Base-by-base conservation (phyloP, 2,329 filamentous ascomycete species). In the Sporothrix mexicana region DNA sequence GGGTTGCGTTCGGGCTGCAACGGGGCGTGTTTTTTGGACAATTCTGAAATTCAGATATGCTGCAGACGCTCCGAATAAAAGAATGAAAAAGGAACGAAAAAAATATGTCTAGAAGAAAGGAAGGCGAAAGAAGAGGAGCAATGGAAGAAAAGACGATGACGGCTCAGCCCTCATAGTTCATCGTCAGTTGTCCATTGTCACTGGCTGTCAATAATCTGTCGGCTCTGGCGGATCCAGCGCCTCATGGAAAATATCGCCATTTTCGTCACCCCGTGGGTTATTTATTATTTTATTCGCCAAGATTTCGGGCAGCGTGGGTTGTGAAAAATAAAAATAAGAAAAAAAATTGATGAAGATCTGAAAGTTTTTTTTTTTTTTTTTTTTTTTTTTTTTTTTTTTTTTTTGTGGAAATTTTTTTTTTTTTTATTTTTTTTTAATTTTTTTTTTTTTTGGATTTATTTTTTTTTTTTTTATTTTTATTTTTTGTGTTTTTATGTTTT, bases 1-100 rank as follows among this genome's bases (percentile, higher is more conserved):
- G 45, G 57, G 57, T 64, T 64, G 45, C 69, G 45, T 45, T 64
- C 69, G 69, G 69, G 69, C 57, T 36, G 69, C 57, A 51, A 71
- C 47, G 57, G 69, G 69, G 36, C n/a, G 51, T 59, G 51, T 20
- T 17, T 12, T n/a, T 67, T 45, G 41, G 25, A 23, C 43, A 15
- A 55, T 3, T 23, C 20, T 25, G 36, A 6, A 59, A 41, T 36
- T 7, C 30, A 23, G 15, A 25, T 23, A 25, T 51, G 47, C 1
- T n/a, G n/a, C 15, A 36, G 57, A 45, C 13, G 59, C 9, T 23
- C 45, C 8, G 36, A 23, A 66, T 9, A 47, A 47, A 47, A 12
- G 41, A 30, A 25, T n/a, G 45, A 49, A 30, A 49, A 30, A 17
- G n/a, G 43, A 17, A 59, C 36, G 25, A 61, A 61, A 49, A 59